Evolutionary conservation across 169 alveolate genomes (phyloP).

Genomic region (Plasmodium malariae): DNA sequence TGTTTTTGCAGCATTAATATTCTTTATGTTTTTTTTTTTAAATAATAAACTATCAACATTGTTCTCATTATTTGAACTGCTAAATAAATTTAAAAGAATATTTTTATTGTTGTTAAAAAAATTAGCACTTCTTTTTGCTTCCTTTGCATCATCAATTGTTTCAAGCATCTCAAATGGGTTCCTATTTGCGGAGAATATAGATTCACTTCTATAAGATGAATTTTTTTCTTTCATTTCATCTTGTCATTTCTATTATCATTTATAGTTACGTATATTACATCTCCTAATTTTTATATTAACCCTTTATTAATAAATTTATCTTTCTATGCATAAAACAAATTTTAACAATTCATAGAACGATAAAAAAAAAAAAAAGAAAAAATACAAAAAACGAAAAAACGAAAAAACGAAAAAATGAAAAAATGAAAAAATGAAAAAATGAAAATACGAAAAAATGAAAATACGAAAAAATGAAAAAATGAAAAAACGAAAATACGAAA

Average conservation of each 20-base stretch:
- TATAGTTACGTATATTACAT: neutral
- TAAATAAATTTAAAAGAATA: constrained; percentile 43
- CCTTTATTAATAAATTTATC: neutral
- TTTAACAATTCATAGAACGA: neutral
- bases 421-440: no score
- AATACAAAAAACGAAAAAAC: no score
- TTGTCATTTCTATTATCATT: constrained; percentile 24
- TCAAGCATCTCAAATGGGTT: constrained; percentile 58
- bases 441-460: no score
- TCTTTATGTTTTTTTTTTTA: constrained; percentile 11
- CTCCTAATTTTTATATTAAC: neutral
- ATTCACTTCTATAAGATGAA: constrained; percentile 56
- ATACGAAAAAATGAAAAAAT: no score
- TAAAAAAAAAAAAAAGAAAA: constrained; percentile 3
- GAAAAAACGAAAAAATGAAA: no score
- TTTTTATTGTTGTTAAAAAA: constrained; percentile 69
- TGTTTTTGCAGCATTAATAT: neutral
- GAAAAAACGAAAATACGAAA: no score
- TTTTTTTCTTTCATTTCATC: constrained; percentile 76
- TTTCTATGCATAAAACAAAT: neutral
- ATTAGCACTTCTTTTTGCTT: constrained; percentile 62
- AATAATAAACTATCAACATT: constrained; percentile 19
- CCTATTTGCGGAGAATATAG: constrained; percentile 21
- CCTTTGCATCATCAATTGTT: constrained; percentile 60
- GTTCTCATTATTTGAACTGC: constrained; percentile 15